These are phyloP conservation scores for Epichloe scottii DNA, from an alignment of 2,329 filamentous ascomycete species.

Conservation along the genomic window DNA sequence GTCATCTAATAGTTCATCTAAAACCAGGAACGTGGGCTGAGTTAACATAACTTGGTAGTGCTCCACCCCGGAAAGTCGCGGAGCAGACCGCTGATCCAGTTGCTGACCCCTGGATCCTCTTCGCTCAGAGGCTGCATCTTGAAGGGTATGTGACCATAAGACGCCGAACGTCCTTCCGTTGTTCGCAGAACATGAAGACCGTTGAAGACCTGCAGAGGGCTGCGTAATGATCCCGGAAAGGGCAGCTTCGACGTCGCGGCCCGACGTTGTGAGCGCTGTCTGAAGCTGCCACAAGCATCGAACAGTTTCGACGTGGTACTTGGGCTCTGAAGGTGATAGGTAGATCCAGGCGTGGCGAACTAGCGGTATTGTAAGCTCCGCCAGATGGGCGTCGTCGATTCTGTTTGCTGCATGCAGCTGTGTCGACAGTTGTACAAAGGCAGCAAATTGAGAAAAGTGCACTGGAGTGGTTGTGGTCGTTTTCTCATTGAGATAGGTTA, in stretches of 20 bases:
- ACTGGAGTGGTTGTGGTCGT: constrained; percentile 27
- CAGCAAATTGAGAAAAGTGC: constrained; percentile 43
- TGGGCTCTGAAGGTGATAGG: constrained; percentile 69
- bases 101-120: constrained; percentile 33
- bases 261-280: constrained; percentile 49
- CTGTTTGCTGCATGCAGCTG: constrained; percentile 43
- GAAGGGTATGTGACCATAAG: constrained; percentile 69
- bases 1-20: constrained; percentile 67
- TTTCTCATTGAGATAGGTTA: constrained; percentile 38
- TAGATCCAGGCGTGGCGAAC: constrained; percentile 67
- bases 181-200: constrained; percentile 31
- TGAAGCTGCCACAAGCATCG: constrained; percentile 80
- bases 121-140: constrained; percentile 44
- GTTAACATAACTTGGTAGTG: constrained; percentile 64
- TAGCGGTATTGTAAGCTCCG: constrained; percentile 52
- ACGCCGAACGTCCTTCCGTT: constrained; percentile 58
- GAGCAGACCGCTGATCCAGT: constrained; percentile 19
- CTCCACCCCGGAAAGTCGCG: constrained; percentile 41
- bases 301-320: constrained; percentile 89
- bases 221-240: constrained; percentile 53
- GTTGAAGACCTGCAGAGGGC: neutral
- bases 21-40: constrained; percentile 66
- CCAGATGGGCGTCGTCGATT: constrained; percentile 40
- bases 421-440: constrained; percentile 44
- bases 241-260: constrained; percentile 68